Evolutionary conservation across 148 eudicot genomes (phyloP).

Genomic region (Agrostemma githago): DNA sequence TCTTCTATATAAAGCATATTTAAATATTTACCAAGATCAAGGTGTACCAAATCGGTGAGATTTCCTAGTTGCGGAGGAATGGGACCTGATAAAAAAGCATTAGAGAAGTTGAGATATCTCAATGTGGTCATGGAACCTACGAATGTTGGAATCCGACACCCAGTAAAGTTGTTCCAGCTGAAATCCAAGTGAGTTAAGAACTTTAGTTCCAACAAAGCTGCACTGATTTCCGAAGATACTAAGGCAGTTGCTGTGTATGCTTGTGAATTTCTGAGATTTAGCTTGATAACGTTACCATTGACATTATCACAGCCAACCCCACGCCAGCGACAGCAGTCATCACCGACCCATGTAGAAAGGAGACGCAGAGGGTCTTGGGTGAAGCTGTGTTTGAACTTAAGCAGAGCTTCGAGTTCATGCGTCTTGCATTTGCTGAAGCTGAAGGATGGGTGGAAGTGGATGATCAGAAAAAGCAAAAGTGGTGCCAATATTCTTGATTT

Average conservation of each 20-base stretch:
- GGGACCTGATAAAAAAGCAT: background rate
- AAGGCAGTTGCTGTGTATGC: background rate
- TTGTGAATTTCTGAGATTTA: background rate
- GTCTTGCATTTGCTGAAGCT: background rate
- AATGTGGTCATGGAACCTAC: slow-evolving; percentile 7
- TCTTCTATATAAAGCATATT: background rate
- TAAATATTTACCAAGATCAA: background rate
- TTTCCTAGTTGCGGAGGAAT: slow-evolving; percentile 12
- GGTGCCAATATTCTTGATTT: background rate
- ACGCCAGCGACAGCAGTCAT: slow-evolving; percentile 28
- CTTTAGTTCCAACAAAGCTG: slow-evolving; percentile 7
- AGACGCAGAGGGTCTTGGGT: background rate
- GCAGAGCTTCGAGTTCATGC: slow-evolving; percentile 13
- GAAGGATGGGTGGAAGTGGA: background rate
- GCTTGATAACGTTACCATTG: background rate
- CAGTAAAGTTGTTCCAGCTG: background rate
- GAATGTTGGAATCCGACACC: background rate
- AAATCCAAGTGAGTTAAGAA: slow-evolving; percentile 10
- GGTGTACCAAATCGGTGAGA: background rate
- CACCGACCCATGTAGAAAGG: slow-evolving; percentile 13
- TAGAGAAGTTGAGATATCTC: slow-evolving; percentile 5
- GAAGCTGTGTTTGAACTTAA: slow-evolving; percentile 11
- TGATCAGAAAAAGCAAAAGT: background rate
- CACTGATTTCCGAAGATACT: background rate
- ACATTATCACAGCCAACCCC: slow-evolving; percentile 22